Evolutionary conservation across 1,284 basidiomycete species (phyloP), one percentile per base, ranked within the genome.

Genomic region (Ustilago vetiveriae): DNA sequence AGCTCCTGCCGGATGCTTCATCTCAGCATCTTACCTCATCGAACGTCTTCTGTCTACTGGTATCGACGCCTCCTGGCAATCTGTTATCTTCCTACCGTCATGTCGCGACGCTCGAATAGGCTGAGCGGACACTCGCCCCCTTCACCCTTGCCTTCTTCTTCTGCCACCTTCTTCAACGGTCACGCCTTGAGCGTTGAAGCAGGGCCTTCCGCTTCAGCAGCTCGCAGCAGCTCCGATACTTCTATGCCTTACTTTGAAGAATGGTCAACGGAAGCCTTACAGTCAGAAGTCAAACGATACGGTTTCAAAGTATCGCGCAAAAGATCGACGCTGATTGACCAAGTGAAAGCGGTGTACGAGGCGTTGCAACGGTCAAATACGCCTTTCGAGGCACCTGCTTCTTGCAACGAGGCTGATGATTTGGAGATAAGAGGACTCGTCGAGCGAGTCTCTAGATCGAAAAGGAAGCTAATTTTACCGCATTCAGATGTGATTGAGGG

Each of bases 231-330:
- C 14, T 6, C 19, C 3, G n/a, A n/a, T 3, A 17, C 8, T 10
- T 21, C 43, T 11, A 19, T 32, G 13, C 41, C 54, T 3, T 33
- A 57, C 26, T 58, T 69, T 16, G 59, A 69, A 16, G 54, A 54
- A 47, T 69, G 66, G 66, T 27, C 54, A 0, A 43, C 42, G 4
- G 43, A 38, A 7, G 32, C 29, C 14, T 50, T 69, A 2, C 66
- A 69, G 33, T 42, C 58, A 2, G 49, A 70, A 37, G 66, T 70
- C 17, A 70, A 65, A 24, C 38, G 43, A 7, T 70, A 65, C 26
- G 67, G 67, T 26, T 70, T 70, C 67, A 65, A 65, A 33, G 50
- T 53, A 6, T 65, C 62, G 1, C 48, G 67, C 11, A 51, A 54
- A 19, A 39, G 62, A 2, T 8, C 35, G 10, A 65, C 62, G n/a